Percentiles rank a stretch among this genome's conserved stretches.
phyloP scores from a whole-genome alignment of 768 basidiomycete genomes.

The Boletus subcaerulescens region DNA sequence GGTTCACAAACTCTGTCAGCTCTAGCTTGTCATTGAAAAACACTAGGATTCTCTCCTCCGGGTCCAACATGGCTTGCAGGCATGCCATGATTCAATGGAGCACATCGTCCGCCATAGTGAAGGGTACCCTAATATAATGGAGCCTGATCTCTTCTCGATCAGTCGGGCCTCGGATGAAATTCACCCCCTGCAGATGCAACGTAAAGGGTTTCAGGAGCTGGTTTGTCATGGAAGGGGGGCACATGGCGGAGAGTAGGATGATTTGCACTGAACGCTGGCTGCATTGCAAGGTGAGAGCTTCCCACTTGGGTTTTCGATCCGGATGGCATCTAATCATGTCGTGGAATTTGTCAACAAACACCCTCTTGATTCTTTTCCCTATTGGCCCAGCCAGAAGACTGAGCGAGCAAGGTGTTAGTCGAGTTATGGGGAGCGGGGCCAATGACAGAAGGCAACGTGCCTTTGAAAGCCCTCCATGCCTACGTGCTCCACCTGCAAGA shows the following conservation, averaged over 20 bases:
- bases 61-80: not conserved
- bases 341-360: not conserved
- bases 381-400: not conserved
- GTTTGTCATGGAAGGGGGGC: not conserved
- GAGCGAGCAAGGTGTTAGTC: not conserved
- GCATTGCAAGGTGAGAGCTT: not conserved
- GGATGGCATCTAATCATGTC: not conserved
- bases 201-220: not conserved
- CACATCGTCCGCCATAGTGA: not conserved
- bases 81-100: not conserved
- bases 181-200: not conserved
- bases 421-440: too few relatives aligned
- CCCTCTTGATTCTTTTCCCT: not conserved
- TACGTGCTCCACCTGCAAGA: not conserved
- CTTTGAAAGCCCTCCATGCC: not conserved
- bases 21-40: not conserved
- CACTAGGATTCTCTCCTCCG: not conserved
- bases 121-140: not conserved
- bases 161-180: not conserved
- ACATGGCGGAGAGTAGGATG: not conserved
- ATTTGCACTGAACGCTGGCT: not conserved
- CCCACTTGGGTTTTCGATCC: not conserved
- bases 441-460: not conserved
- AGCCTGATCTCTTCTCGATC: not conserved
- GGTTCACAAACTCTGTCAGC: not conserved